Evolutionary conservation across 169 alveolate species (phyloP).

Genomic region (Cryptosporidium bovis): DNA sequence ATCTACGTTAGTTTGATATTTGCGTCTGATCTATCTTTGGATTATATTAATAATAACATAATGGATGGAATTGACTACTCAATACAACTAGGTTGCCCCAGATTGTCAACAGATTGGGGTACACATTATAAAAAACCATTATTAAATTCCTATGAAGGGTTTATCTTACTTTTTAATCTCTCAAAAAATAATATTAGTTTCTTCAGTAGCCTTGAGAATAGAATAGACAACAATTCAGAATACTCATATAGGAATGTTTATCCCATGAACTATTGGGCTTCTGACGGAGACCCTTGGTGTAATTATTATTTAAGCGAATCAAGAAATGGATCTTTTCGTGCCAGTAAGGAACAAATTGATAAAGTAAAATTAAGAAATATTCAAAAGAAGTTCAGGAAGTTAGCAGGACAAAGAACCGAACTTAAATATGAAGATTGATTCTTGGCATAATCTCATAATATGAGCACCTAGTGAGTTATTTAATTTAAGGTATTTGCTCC

Average conservation of each 20-base stretch:
- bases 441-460: neutral
- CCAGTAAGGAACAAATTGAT: slow-evolving; percentile 18
- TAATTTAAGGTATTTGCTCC: neutral
- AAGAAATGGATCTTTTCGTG: slow-evolving; percentile 46
- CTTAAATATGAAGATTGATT: slow-evolving; percentile 14
- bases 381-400: slow-evolving; percentile 13
- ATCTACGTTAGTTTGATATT: slow-evolving; percentile 1
- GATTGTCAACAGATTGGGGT: slow-evolving; percentile 99
- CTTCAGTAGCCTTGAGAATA: slow-evolving; percentile 5
- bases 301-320: slow-evolving; percentile 44
- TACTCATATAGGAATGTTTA: slow-evolving; percentile 23
- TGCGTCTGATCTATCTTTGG: slow-evolving; percentile 22
- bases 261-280: slow-evolving; percentile 72
- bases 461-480: no score
- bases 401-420: slow-evolving; percentile 1
- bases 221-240: slow-evolving; percentile 1
- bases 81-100: slow-evolving; percentile 97
- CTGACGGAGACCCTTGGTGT: slow-evolving; percentile 45
- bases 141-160: slow-evolving; percentile 97
- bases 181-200: slow-evolving; percentile 70
- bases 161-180: slow-evolving; percentile 89
- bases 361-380: slow-evolving; percentile 2
- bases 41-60: slow-evolving; percentile 2
- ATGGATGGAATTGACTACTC: slow-evolving; percentile 33
- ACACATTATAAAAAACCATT: slow-evolving; percentile 91